phyloP scores from a whole-genome alignment of 2,329 filamentous ascomycete genomes.

The Fusarium nygamai region DNA sequence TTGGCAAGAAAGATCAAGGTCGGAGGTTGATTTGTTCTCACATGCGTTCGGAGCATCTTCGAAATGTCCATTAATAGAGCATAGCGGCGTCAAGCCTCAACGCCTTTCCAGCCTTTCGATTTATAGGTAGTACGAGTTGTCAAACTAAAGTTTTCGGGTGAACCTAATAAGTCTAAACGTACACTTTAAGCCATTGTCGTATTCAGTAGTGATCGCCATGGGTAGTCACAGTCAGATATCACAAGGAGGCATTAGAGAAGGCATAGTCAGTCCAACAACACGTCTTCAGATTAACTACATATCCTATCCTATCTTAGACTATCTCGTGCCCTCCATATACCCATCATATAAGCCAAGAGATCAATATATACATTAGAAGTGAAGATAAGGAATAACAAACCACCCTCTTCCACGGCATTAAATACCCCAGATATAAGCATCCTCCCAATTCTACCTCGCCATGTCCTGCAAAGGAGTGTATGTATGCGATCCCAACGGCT shows the following conservation, averaged over 20 bases:
- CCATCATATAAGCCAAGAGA: neutral
- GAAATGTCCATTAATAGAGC: neutral
- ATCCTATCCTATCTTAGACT: slow-evolving; percentile 16
- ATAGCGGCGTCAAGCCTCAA: neutral
- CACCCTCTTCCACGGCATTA: slow-evolving; percentile 24
- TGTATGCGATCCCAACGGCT: slow-evolving; percentile 4
- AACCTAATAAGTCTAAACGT: slow-evolving; percentile 2
- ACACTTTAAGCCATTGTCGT: neutral
- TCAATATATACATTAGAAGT: slow-evolving; percentile 33
- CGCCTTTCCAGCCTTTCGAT: neutral
- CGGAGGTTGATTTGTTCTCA: neutral
- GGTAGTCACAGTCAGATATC: neutral
- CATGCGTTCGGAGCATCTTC: neutral
- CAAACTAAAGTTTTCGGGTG: neutral
- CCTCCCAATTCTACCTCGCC: slow-evolving; percentile 10
- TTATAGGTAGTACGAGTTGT: neutral
- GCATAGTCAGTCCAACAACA: neutral
- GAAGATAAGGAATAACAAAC: slow-evolving; percentile 11
- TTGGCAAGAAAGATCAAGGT: neutral
- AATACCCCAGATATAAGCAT: slow-evolving; percentile 1
- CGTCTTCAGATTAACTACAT: slow-evolving; percentile 35
- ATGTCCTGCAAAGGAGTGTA: slow-evolving; percentile 25
- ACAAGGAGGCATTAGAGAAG: neutral
- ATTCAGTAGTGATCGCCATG: neutral
- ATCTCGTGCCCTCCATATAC: neutral